Evolutionary conservation across 2,329 filamentous ascomycete species (phyloP).

Genomic region (Cytospora leucostoma): DNA sequence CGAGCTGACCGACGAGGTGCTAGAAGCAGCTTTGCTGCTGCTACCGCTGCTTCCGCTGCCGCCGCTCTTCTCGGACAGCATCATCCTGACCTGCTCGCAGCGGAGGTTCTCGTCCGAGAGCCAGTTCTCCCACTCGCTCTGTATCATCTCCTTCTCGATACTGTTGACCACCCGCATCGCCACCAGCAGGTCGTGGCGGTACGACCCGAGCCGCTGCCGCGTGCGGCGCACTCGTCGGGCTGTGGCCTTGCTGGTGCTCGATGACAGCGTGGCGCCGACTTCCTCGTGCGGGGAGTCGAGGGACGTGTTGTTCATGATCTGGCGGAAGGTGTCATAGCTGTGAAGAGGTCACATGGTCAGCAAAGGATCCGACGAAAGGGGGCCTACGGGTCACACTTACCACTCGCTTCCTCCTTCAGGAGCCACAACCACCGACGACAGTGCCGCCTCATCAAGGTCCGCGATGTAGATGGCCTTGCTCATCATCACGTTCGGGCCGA

Average conservation of each 20-base stretch:
- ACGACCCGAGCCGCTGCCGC: conserved; percentile 78
- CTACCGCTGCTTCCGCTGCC: conserved; percentile 15
- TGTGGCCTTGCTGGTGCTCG: conserved; percentile 53
- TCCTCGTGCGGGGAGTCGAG: conserved; percentile 59
- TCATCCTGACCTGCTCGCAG: conserved; percentile 63
- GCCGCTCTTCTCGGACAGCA: conserved; percentile 39
- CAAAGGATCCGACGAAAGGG: not conserved
- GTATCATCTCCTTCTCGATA: conserved; percentile 82
- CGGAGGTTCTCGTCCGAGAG: conserved; percentile 74
- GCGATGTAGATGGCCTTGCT: conserved; percentile 80
- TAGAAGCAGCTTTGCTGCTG: conserved; percentile 26
- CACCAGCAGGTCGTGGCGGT: conserved; percentile 88
- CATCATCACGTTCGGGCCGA: conserved; percentile 78
- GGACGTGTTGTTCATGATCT: conserved; percentile 59
- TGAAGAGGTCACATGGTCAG: conserved; percentile 5
- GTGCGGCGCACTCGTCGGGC: conserved; percentile 72
- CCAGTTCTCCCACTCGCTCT: conserved; percentile 93
- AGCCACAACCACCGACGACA: conserved; percentile 38
- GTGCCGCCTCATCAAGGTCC: conserved; percentile 70
- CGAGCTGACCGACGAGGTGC: not conserved
- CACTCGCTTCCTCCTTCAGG: conserved; percentile 52
- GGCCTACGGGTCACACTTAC: conserved; percentile 36
- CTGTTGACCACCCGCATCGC: conserved; percentile 87
- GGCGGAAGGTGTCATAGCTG: conserved; percentile 62
- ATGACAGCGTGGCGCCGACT: conserved; percentile 49